These are phyloP conservation scores for Metschnikowia vanudenii DNA, from an alignment of 805 yeast species.

Conservation along the genomic window DNA sequence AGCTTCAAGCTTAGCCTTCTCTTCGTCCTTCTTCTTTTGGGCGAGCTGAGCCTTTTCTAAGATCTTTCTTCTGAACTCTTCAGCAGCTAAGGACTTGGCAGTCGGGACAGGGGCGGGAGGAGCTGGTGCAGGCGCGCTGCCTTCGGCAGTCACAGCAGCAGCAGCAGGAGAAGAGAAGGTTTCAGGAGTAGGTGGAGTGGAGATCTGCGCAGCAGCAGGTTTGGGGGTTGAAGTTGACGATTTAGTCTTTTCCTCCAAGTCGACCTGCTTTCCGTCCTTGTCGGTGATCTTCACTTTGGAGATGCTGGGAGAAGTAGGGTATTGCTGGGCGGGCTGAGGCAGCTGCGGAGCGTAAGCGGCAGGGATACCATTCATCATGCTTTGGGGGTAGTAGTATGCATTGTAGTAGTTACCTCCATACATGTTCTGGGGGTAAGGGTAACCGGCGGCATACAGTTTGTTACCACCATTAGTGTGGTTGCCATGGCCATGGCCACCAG, in stretches of 20 bases:
- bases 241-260: conserved; percentile 42
- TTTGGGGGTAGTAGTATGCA: conserved; percentile 13
- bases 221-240: conserved; percentile 29
- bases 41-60: conserved; percentile 28
- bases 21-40: conserved; percentile 19
- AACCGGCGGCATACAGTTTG: conserved; percentile 19
- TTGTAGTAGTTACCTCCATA: conserved; percentile 16
- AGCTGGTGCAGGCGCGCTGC: conserved; percentile 11
- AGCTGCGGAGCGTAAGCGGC: conserved; percentile 18
- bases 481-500: background rate
- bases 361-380: conserved; percentile 19
- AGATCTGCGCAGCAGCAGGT: conserved; percentile 29
- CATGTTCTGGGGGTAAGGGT: conserved; percentile 15
- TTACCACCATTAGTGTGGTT: conserved; percentile 7
- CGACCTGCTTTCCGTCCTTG: conserved; percentile 42
- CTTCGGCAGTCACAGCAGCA: conserved; percentile 10
- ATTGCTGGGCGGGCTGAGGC: conserved; percentile 18
- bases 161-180: conserved; percentile 16
- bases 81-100: conserved; percentile 26
- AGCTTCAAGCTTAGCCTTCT: conserved; percentile 15
- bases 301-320: conserved; percentile 16
- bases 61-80: conserved; percentile 38
- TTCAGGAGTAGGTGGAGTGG: conserved; percentile 4
- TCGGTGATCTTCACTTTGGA: conserved; percentile 39
- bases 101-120: conserved; percentile 18